A percentile compares a stretch with the other conserved stretches of the same genome.
Conservation (phyloP, 2,329 filamentous ascomycete species). For the Hymenoscyphus fructigenus region DNA sequence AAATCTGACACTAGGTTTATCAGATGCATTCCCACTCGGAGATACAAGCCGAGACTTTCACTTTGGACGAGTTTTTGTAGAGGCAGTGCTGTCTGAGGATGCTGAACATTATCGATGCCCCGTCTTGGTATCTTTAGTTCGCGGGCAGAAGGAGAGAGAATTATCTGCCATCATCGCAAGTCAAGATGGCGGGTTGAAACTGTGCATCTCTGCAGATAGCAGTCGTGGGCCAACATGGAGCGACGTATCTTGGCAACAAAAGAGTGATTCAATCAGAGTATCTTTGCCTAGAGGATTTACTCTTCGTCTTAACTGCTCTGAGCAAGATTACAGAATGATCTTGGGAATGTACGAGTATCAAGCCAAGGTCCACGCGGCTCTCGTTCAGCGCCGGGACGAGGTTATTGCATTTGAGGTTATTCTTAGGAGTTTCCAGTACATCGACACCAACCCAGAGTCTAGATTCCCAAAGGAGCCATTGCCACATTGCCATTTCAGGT, state of each 20-base stretch:
- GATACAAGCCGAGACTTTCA: slow-evolving; percentile 73
- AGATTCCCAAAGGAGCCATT: slow-evolving; percentile 76
- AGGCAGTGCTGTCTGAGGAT: slow-evolving; percentile 71
- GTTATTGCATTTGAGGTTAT: slow-evolving; percentile 65
- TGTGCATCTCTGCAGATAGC: slow-evolving; percentile 69
- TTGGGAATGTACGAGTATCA: slow-evolving; percentile 87
- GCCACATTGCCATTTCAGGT: slow-evolving; percentile 65
- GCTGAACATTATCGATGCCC: slow-evolving; percentile 69
- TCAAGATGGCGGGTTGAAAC: slow-evolving; percentile 74
- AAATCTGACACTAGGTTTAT: slow-evolving; percentile 42
- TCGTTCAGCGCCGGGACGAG: slow-evolving; percentile 70
- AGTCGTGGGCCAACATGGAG: slow-evolving; percentile 74
- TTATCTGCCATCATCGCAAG: slow-evolving; percentile 74
- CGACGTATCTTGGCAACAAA: slow-evolving; percentile 76
- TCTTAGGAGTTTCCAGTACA: slow-evolving; percentile 76
- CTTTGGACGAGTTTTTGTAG: slow-evolving; percentile 75
- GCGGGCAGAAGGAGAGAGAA: slow-evolving; percentile 66
- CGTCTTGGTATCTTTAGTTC: slow-evolving; percentile 73
- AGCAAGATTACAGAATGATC: slow-evolving; percentile 74
- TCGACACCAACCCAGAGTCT: slow-evolving; percentile 69
- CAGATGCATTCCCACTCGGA: slow-evolving; percentile 72
- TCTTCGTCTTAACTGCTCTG: slow-evolving; percentile 67
- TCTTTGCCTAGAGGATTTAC: slow-evolving; percentile 74
- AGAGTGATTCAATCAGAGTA: slow-evolving; percentile 64
- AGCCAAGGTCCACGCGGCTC: slow-evolving; percentile 68